These are phyloP conservation scores for Tetrapyrgos nigripes DNA, from an alignment of 1,284 basidiomycete genomes.

Conservation along the genomic window DNA sequence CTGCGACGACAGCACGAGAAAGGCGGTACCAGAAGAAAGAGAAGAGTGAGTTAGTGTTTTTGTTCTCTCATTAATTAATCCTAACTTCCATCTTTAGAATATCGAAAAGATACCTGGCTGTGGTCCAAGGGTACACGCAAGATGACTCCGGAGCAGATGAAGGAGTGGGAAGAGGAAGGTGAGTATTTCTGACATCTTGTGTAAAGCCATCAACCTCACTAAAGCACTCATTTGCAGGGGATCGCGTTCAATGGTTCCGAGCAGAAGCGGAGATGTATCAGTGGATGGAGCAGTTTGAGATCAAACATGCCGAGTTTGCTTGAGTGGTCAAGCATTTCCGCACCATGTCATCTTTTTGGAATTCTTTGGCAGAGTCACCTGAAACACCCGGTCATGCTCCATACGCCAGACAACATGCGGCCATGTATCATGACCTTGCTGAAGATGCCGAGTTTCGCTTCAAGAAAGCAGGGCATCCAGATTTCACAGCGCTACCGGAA, in stretches of 20 bases:
- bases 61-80: neutral
- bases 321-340: slow-evolving; percentile 21
- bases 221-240: slow-evolving; percentile 17
- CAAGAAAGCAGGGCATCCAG: neutral
- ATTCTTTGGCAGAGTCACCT: slow-evolving; percentile 2
- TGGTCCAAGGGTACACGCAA: neutral
- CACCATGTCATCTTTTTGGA: slow-evolving; percentile 20
- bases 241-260: slow-evolving; percentile 33
- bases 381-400: slow-evolving; percentile 4
- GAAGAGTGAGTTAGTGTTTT: neutral
- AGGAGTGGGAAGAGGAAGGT: slow-evolving; percentile 7
- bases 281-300: slow-evolving; percentile 32
- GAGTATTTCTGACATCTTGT: neutral
- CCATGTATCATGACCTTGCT: neutral
- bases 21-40: neutral
- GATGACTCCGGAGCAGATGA: neutral
- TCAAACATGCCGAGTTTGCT: slow-evolving; percentile 25
- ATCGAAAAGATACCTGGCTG: neutral
- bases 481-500: neutral
- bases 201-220: neutral
- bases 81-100: neutral
- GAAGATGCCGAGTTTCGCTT: neutral
- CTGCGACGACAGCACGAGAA: neutral
- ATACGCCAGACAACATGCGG: slow-evolving; percentile 11
- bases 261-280: slow-evolving; percentile 34